A percentile compares a stretch with the other conserved stretches of the same genome.
These are phyloP conservation scores for Panaeolus cyanescens DNA, from an alignment of 768 basidiomycete genomes.

Conservation along the genomic window DNA sequence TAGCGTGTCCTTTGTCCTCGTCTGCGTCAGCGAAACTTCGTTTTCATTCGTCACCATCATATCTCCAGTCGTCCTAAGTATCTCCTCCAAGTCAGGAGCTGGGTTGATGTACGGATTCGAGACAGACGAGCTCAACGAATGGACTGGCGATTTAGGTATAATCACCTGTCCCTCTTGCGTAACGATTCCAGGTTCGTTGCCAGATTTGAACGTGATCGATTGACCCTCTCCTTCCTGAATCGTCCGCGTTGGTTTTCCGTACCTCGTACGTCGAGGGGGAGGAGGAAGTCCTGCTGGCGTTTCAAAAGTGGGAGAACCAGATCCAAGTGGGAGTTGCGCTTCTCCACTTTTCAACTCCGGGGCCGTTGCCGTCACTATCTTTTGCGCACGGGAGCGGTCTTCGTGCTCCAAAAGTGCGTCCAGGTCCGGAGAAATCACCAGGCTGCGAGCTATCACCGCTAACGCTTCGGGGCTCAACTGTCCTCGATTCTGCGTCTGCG, in stretches of 20 bases:
- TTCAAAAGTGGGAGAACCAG: constrained; percentile 4
- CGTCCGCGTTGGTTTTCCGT: not conserved
- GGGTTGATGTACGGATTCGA: constrained; percentile 51
- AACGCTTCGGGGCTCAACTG: not conserved
- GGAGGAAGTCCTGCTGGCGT: constrained; percentile 61
- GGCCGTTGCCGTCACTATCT: not conserved
- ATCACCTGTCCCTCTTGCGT: constrained; percentile 3
- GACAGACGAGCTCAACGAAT: constrained; percentile 11
- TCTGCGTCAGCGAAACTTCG: not conserved
- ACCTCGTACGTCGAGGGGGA: constrained; percentile 27
- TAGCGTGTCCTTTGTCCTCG: not conserved
- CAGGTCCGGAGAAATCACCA: constrained; percentile 60
- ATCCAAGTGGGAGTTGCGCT: not conserved
- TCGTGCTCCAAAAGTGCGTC: constrained; percentile 63
- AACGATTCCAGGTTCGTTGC: no score
- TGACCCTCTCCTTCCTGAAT: not conserved
- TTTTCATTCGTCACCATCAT: not conserved
- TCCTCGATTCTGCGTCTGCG: not conserved
- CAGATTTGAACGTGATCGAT: not conserved
- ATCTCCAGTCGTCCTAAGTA: constrained; percentile 12
- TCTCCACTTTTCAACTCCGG: not conserved
- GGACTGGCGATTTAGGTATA: constrained; percentile 4
- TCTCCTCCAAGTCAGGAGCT: constrained; percentile 36
- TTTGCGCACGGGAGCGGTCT: constrained; percentile 39
- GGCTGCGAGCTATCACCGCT: constrained; percentile 20